phyloP scores from a whole-genome alignment of 148 eudicot species.

The Pharnaceum exiguum region DNA sequence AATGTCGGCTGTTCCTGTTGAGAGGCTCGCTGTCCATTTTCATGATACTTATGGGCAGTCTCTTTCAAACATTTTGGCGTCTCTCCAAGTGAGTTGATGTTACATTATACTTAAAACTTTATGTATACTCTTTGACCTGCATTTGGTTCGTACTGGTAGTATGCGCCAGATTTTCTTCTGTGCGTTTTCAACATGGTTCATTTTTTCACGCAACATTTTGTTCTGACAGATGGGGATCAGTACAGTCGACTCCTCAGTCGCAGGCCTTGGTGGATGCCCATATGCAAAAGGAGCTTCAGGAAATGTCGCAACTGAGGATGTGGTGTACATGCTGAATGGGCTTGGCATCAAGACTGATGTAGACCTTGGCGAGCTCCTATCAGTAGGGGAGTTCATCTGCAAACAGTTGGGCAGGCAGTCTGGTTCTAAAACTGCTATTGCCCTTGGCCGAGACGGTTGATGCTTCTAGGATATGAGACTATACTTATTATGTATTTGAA shows the following conservation, averaged over 20 bases:
- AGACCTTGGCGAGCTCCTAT: slow-evolving; percentile 42
- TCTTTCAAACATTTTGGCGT: slow-evolving; percentile 56
- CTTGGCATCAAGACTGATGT: slow-evolving; percentile 54
- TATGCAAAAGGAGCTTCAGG: slow-evolving; percentile 77
- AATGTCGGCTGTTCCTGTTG: slow-evolving; percentile 47
- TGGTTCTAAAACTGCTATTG: slow-evolving; percentile 55
- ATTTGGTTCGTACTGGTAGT: too few relatives aligned
- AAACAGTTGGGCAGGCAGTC: slow-evolving; percentile 48
- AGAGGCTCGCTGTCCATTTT: slow-evolving; percentile 63
- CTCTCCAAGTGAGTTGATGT: slow-evolving; percentile 50
- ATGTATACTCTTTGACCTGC: too few relatives aligned
- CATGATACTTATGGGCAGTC: slow-evolving; percentile 75
- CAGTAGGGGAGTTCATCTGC: slow-evolving; percentile 62
- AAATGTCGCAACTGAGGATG: slow-evolving; percentile 71
- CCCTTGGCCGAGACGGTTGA: slow-evolving; percentile 45
- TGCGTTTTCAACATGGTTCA: background rate
- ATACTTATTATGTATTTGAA: background rate
- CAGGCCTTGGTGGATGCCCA: slow-evolving; percentile 74
- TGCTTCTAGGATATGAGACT: slow-evolving; percentile 30
- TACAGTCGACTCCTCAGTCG: slow-evolving; percentile 49
- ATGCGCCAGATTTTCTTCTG: background rate
- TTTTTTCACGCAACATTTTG: background rate
- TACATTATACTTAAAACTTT: too few relatives aligned
- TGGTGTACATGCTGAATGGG: slow-evolving; percentile 70
- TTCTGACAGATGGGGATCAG: slow-evolving; percentile 58